Evolutionary conservation across 116 monocot genomes (phyloP).

Genomic region (Trichopus zeylanicus): DNA sequence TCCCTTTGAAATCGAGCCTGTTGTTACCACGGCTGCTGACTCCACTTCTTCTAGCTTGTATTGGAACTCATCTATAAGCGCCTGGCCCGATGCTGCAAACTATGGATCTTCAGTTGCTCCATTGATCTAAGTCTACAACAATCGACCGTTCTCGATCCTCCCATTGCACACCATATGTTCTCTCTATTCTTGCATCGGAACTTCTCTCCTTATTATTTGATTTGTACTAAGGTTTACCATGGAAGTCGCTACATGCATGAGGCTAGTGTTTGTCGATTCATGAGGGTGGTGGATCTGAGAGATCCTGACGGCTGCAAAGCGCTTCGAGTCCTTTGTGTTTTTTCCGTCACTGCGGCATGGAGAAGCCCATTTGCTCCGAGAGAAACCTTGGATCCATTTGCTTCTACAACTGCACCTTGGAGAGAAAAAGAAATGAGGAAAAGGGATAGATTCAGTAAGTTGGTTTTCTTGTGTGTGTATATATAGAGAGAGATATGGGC

Average conservation of each 20-base stretch:
- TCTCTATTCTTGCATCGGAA: too few species aligned
- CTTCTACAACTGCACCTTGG: neutral
- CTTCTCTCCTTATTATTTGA: conserved; percentile 4
- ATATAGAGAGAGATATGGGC: too few species aligned
- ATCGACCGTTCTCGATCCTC: neutral
- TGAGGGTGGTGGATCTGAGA: conserved; percentile 84
- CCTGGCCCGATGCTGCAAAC: conserved; percentile 24
- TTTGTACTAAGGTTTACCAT: too few species aligned
- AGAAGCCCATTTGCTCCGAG: conserved; percentile 46
- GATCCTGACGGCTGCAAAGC: conserved; percentile 59
- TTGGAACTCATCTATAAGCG: conserved; percentile 17
- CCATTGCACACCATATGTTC: too few species aligned
- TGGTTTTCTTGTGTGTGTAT: too few species aligned
- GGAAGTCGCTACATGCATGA: neutral
- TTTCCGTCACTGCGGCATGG: conserved; percentile 18
- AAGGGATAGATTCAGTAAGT: too few species aligned
- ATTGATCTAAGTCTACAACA: conserved; percentile 21
- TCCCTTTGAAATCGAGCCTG: conserved; percentile 10
- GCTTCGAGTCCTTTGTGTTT: conserved; percentile 17
- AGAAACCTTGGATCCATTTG: conserved; percentile 74
- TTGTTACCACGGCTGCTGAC: neutral
- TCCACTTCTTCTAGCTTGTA: conserved; percentile 13
- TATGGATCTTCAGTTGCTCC: conserved; percentile 47
- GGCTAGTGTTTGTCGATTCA: too few species aligned
- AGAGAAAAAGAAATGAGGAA: too few species aligned